These are phyloP conservation scores for Prinsepia uniflora DNA, from an alignment of 306 rosid species.

Conservation along the genomic window DNA sequence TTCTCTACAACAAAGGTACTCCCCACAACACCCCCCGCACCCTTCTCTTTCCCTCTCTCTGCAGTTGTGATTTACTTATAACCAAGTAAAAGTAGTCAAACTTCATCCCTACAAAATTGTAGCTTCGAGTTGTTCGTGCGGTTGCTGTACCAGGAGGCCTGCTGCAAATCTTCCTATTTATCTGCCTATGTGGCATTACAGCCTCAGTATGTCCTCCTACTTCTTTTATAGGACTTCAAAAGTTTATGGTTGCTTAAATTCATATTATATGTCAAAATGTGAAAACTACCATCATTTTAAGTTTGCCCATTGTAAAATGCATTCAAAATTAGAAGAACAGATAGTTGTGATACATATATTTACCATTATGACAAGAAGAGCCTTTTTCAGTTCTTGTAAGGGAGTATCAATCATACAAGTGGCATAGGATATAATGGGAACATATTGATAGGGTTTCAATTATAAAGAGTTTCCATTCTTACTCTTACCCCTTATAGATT, in stretches of 20 bases:
- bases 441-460: too few species aligned
- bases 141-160: slow-evolving; percentile 98
- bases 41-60: slow-evolving; percentile 9
- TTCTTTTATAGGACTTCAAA: not conserved
- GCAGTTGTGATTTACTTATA: slow-evolving; percentile 22
- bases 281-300: not conserved
- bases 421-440: too few species aligned
- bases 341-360: not conserved
- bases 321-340: not conserved
- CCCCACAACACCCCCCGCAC: too few species aligned
- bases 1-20: slow-evolving; percentile 84
- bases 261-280: not conserved
- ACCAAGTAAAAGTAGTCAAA: slow-evolving; percentile 8
- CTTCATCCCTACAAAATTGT: slow-evolving; percentile 25
- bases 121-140: slow-evolving; percentile 97
- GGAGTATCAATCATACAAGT: too few species aligned
- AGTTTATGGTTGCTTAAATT: not conserved
- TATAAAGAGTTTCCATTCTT: too few species aligned
- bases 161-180: slow-evolving; percentile 85
- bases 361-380: not conserved
- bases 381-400: too few species aligned
- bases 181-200: slow-evolving; percentile 91
- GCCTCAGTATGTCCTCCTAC: slow-evolving; percentile 63
- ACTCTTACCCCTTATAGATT: too few species aligned
- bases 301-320: not conserved